Conservation (phyloP, 352 stramenopile genomes). For the Phytophthora sp. region DNA sequence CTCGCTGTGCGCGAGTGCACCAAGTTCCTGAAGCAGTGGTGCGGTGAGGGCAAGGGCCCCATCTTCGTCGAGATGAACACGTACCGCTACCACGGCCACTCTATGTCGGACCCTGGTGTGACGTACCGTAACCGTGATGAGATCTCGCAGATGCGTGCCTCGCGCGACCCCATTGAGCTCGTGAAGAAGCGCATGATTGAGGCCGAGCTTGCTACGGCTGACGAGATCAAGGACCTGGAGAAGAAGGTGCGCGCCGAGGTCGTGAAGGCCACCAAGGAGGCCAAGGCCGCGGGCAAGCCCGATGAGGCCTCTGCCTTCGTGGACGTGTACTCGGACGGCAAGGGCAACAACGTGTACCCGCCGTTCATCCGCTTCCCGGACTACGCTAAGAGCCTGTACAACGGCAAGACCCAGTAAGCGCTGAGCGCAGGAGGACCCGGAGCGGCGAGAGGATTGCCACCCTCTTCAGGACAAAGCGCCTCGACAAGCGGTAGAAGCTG, state of each 20-base stretch:
- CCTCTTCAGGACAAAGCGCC: constrained; percentile 32
- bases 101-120: constrained; percentile 99
- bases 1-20: constrained; percentile 97
- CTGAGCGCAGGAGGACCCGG: constrained; percentile 7
- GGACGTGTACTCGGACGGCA: constrained; percentile 92
- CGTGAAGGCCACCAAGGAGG: constrained; percentile 94
- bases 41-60: constrained; percentile 96
- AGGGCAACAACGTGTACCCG: constrained; percentile 92
- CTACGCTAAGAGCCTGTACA: constrained; percentile 93
- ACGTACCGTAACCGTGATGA: constrained; percentile 99
- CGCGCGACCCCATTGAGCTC: constrained; percentile 98
- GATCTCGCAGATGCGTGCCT: constrained; percentile 98
- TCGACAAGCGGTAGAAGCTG: constrained; percentile 43
- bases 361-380: constrained; percentile 98
- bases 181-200: constrained; percentile 98
- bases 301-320: constrained; percentile 63
- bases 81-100: constrained; percentile 99
- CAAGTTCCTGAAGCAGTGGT: constrained; percentile 97
- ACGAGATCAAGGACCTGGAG: constrained; percentile 99
- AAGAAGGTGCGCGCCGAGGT: constrained; percentile 99
- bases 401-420: constrained; percentile 71
- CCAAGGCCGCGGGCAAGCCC: constrained; percentile 80
- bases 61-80: constrained; percentile 99
- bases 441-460: constrained; percentile 24
- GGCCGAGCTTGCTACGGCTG: constrained; percentile 91